Percentiles rank a stretch among this genome's conserved stretches.
phyloP scores from a whole-genome alignment of 208 protist genomes.

The Giardia duodenalis region DNA sequence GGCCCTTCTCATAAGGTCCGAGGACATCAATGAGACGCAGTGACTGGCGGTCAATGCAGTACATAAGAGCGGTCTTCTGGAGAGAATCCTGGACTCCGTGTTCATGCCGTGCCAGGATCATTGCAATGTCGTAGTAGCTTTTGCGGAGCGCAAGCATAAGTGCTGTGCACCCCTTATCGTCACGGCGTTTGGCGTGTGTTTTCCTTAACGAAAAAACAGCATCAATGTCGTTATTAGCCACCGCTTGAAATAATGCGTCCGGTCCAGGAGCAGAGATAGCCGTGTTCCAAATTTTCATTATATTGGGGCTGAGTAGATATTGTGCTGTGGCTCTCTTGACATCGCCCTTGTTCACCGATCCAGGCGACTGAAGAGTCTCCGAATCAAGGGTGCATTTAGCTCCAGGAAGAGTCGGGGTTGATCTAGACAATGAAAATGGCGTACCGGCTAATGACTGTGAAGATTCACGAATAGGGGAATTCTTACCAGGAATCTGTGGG shows the following conservation, averaged over 20 bases:
- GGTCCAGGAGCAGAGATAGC: no score
- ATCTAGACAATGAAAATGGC: no score
- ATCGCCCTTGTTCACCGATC: no score
- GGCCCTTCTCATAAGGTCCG: neutral
- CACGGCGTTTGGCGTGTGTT: neutral
- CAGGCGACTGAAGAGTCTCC: no score
- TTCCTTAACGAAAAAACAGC: neutral
- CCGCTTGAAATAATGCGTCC: neutral
- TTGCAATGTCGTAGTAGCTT: neutral
- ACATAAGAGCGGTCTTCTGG: neutral
- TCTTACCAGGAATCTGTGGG: no score
- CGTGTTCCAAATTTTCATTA: no score
- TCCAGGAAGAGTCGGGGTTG: no score
- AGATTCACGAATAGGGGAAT: no score
- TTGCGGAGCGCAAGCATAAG: neutral
- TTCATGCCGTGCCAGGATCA: neutral
- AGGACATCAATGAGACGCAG: neutral
- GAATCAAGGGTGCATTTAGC: no score
- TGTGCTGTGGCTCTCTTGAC: no score
- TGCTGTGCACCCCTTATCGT: neutral
- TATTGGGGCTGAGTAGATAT: no score
- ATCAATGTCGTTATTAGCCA: neutral
- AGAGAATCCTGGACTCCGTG: neutral
- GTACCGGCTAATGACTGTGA: no score
- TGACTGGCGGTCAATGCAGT: neutral